Conservation (phyloP, 345 rosid genomes). For the Linum tenue region DNA sequence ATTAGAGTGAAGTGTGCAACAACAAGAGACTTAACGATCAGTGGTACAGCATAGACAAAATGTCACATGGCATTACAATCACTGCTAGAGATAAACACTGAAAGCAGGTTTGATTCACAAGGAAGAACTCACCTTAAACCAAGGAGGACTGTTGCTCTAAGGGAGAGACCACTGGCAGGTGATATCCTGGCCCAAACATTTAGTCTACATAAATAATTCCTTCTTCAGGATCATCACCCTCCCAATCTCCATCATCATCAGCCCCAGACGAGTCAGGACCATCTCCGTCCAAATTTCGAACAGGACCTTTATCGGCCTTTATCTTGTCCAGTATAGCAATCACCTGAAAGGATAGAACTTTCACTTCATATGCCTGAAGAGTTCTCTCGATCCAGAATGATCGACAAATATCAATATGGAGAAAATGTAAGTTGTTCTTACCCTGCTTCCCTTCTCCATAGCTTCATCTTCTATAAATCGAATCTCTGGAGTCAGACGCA, state of each 20-base stretch:
- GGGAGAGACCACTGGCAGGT: neutral
- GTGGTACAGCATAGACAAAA: too few species aligned
- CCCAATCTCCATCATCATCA: slow-evolving; percentile 46
- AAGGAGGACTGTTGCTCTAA: neutral
- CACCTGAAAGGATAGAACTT: slow-evolving; percentile 33
- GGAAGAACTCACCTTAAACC: neutral
- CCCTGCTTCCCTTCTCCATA: slow-evolving; percentile 89
- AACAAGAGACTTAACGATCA: too few species aligned
- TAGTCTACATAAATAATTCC: slow-evolving; percentile 67
- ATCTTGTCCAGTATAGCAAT: slow-evolving; percentile 68
- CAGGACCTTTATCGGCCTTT: slow-evolving; percentile 50
- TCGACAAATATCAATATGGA: slow-evolving; percentile 1
- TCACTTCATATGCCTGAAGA: neutral
- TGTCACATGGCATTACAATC: too few species aligned
- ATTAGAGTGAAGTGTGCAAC: too few species aligned
- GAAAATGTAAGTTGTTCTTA: slow-evolving; percentile 21
- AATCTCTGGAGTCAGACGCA: slow-evolving; percentile 81
- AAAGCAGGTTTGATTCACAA: too few species aligned
- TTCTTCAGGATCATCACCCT: slow-evolving; percentile 64
- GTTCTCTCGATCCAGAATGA: neutral
- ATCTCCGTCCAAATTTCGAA: slow-evolving; percentile 21
- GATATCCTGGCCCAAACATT: neutral
- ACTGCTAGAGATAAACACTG: too few species aligned
- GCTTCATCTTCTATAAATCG: slow-evolving; percentile 86
- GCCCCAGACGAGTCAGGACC: slow-evolving; percentile 26